A percentile compares a stretch with the other conserved stretches of the same genome.
Evolutionary conservation across 2,329 filamentous ascomycete genomes (phyloP).

Genomic region (Cladophialophora yegresii): DNA sequence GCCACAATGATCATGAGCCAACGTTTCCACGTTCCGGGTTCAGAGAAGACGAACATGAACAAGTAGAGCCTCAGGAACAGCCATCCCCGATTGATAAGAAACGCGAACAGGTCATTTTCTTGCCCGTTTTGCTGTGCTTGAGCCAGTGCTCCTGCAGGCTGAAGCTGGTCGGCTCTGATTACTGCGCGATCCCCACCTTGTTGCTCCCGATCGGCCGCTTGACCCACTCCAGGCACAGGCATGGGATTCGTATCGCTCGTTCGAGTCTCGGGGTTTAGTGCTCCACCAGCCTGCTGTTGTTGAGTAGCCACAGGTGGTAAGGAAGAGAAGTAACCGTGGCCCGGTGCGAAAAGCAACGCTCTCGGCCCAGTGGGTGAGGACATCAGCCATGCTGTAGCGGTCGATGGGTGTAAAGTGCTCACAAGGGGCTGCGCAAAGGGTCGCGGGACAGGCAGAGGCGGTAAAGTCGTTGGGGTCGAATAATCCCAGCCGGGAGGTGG

Average conservation of each 20-base stretch:
- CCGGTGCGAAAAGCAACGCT: slow-evolving; percentile 36
- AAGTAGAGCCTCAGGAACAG: slow-evolving; percentile 60
- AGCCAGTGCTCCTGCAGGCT: slow-evolving; percentile 8
- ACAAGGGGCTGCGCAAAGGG: not conserved
- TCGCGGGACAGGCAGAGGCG: not conserved
- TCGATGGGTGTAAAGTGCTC: slow-evolving; percentile 1
- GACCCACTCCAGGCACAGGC: not conserved
- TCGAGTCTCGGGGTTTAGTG: not conserved
- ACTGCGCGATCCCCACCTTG: slow-evolving; percentile 11
- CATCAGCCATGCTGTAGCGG: slow-evolving; percentile 32
- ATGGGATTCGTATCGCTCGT: not conserved
- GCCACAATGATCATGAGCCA: slow-evolving; percentile 45
- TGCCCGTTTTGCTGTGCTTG: slow-evolving; percentile 26
- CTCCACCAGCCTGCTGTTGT: not conserved
- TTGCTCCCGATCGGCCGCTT: not conserved
- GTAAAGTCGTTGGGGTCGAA: not conserved
- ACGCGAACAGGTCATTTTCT: slow-evolving; percentile 43
- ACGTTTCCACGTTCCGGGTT: slow-evolving; percentile 50
- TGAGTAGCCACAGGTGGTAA: not conserved
- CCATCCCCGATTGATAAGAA: slow-evolving; percentile 55
- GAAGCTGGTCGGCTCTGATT: slow-evolving; percentile 9
- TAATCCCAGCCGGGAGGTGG: not conserved
- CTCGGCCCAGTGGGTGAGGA: slow-evolving; percentile 34
- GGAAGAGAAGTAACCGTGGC: slow-evolving; percentile 33
- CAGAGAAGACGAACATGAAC: slow-evolving; percentile 61